Percentiles rank a stretch among this genome's conserved stretches.
Evolutionary conservation across 2,329 filamentous ascomycete species (phyloP).

Genomic region (Diplodia mutila): DNA sequence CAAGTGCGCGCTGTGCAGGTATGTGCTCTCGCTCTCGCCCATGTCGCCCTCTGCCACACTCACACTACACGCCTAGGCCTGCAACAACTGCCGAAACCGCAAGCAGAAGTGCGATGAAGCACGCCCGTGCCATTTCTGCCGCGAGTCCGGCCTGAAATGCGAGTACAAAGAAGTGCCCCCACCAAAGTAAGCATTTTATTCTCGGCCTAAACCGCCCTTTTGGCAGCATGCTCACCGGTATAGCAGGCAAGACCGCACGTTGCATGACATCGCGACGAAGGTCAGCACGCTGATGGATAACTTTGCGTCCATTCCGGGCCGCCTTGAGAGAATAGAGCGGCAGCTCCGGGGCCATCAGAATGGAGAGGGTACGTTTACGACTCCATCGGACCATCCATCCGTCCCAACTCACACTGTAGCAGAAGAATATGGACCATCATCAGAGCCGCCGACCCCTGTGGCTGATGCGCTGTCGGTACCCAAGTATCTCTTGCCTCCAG

Average conservation of each 20-base stretch:
- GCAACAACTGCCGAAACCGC: conserved; percentile 53
- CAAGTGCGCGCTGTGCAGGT: conserved; percentile 25
- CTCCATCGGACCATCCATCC: conserved; percentile 25
- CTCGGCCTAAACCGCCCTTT: no score
- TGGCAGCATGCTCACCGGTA: conserved; percentile 15
- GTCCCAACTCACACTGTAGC: conserved; percentile 16
- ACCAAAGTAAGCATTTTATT: conserved; percentile 77
- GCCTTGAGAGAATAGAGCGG: conserved; percentile 24
- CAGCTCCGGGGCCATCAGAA: conserved; percentile 24
- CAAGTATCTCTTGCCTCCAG: conserved; percentile 33
- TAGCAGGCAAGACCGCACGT: conserved; percentile 52
- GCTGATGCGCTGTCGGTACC: conserved; percentile 6
- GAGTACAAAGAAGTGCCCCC: conserved; percentile 89
- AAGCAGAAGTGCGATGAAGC: no score
- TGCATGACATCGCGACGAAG: conserved; percentile 52
- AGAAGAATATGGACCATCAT: conserved; percentile 23
- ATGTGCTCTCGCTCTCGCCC: not conserved
- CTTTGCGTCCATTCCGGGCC: conserved; percentile 18
- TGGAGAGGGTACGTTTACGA: conserved; percentile 25
- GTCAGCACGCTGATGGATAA: conserved; percentile 31
- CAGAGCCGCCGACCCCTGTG: conserved; percentile 16
- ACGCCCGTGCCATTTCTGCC: conserved; percentile 63
- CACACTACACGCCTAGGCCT: conserved; percentile 65
- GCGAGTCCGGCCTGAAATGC: conserved; percentile 82
- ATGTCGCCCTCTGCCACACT: conserved; percentile 1